These are phyloP conservation scores for Laburnicola sp. DNA, from an alignment of 2,329 filamentous ascomycete species.

Conservation along the genomic window DNA sequence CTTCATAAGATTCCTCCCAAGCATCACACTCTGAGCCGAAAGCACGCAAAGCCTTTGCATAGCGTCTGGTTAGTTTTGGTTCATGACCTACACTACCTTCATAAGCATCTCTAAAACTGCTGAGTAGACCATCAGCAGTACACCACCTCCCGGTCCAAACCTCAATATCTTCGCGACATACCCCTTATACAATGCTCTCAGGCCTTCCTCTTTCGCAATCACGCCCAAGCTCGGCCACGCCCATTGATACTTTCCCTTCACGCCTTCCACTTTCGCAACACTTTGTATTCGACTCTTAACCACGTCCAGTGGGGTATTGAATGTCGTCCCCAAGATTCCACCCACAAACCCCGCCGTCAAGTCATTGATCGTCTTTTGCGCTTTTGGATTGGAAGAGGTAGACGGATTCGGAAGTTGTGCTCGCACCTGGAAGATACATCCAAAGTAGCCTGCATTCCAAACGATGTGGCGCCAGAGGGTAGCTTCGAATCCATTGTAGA, in stretches of 20 bases:
- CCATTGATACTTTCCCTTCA: slow-evolving; percentile 34
- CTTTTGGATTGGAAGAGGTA: slow-evolving; percentile 17
- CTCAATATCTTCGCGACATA: slow-evolving; percentile 37
- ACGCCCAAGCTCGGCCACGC: slow-evolving; percentile 34
- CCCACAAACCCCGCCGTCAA: slow-evolving; percentile 35
- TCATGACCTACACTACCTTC: slow-evolving; percentile 16
- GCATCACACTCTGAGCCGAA: no score
- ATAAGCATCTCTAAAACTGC: slow-evolving; percentile 28
- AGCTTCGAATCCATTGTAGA: slow-evolving; percentile 39
- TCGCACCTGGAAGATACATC: slow-evolving; percentile 37
- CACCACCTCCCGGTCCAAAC: slow-evolving; percentile 36
- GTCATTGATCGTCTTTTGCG: slow-evolving; percentile 35
- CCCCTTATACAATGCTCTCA: slow-evolving; percentile 35
- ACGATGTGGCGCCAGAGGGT: slow-evolving; percentile 39
- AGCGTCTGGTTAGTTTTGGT: neutral
- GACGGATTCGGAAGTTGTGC: slow-evolving; percentile 25
- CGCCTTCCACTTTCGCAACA: slow-evolving; percentile 30
- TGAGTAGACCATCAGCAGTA: slow-evolving; percentile 36
- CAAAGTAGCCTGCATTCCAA: slow-evolving; percentile 40
- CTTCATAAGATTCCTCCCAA: no score
- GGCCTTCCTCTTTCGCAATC: slow-evolving; percentile 33
- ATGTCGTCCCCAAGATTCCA: slow-evolving; percentile 33
- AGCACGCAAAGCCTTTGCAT: no score
- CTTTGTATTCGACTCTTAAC: slow-evolving; percentile 40
- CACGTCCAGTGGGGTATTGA: slow-evolving; percentile 38